Percentiles rank a stretch among this genome's conserved stretches.
Evolutionary conservation across 1,139 yeast genomes (phyloP).

Genomic region (Yamadazyma triangularis): DNA sequence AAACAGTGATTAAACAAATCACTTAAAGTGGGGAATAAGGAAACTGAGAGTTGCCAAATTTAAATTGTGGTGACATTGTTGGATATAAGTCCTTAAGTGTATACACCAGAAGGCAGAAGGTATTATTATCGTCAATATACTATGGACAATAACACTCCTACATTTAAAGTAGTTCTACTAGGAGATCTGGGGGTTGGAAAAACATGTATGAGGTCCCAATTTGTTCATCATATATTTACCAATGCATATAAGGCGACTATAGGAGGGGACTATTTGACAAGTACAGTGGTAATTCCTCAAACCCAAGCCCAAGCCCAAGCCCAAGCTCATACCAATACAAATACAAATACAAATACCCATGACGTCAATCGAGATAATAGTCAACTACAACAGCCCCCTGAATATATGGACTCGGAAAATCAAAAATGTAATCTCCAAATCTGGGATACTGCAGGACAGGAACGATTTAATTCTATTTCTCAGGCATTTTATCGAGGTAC

Average conservation of each 20-base stretch:
- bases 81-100: too few relatives aligned
- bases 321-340: background rate
- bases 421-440: slow-evolving; percentile 44
- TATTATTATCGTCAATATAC: too few relatives aligned
- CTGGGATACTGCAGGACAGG: slow-evolving; percentile 71
- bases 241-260: slow-evolving; percentile 59
- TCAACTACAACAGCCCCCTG: too few relatives aligned
- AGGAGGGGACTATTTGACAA: slow-evolving; percentile 58
- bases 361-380: background rate
- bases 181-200: slow-evolving; percentile 66
- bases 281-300: slow-evolving; percentile 24
- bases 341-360: background rate
- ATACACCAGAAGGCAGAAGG: too few relatives aligned
- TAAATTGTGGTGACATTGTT: too few relatives aligned
- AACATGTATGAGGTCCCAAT: slow-evolving; percentile 56
- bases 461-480: slow-evolving; percentile 55
- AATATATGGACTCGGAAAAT: background rate
- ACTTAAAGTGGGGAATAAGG: too few relatives aligned
- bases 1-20: too few relatives aligned
- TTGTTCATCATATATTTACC: slow-evolving; percentile 54
- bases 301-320: too few relatives aligned
- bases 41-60: too few relatives aligned
- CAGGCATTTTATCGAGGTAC: slow-evolving; percentile 60
- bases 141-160: slow-evolving; percentile 2
- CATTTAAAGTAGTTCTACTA: slow-evolving; percentile 48